Evolutionary conservation across 441 rosid species (phyloP).

Genomic region (Adansonia grandidieri): DNA sequence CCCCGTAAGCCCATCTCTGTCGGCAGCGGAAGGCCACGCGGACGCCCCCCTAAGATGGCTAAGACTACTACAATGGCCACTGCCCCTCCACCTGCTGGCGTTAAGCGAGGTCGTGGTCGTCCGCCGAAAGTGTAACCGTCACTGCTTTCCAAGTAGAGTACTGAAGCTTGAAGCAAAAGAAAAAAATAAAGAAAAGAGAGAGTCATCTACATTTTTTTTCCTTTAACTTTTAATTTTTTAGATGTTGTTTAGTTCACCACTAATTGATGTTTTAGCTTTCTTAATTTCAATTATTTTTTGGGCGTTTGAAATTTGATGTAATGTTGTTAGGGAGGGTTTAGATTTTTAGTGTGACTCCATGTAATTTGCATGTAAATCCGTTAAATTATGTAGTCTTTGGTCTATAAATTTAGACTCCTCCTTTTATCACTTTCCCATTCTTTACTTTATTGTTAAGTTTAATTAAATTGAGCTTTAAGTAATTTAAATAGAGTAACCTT

Average conservation of each 20-base stretch:
- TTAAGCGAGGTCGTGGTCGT: conserved; percentile 69
- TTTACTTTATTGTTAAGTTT: background rate
- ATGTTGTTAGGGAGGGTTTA: background rate
- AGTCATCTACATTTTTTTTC: background rate
- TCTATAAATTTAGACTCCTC: too few species aligned
- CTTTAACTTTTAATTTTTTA: conserved; percentile 18
- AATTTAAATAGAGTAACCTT: background rate
- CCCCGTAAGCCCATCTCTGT: conserved; percentile 25
- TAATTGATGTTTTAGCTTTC: conserved; percentile 40
- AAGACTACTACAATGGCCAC: conserved; percentile 32
- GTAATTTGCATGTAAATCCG: conserved; percentile 18
- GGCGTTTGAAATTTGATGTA: conserved; percentile 18
- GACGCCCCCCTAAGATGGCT: conserved; percentile 68
- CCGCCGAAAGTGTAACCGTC: conserved; percentile 43
- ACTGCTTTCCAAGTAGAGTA: background rate
- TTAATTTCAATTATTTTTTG: background rate
- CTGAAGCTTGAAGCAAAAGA: background rate
- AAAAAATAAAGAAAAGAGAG: background rate
- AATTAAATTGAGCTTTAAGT: background rate
- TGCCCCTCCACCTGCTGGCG: conserved; percentile 29
- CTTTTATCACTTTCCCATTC: background rate
- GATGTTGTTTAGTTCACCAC: conserved; percentile 33
- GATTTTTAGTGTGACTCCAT: background rate
- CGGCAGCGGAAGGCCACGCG: conserved; percentile 56
- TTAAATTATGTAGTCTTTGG: conserved; percentile 6